Base-by-base conservation (phyloP, 2,329 filamentous ascomycete genomes). In the Aspergillus jensenii region DNA sequence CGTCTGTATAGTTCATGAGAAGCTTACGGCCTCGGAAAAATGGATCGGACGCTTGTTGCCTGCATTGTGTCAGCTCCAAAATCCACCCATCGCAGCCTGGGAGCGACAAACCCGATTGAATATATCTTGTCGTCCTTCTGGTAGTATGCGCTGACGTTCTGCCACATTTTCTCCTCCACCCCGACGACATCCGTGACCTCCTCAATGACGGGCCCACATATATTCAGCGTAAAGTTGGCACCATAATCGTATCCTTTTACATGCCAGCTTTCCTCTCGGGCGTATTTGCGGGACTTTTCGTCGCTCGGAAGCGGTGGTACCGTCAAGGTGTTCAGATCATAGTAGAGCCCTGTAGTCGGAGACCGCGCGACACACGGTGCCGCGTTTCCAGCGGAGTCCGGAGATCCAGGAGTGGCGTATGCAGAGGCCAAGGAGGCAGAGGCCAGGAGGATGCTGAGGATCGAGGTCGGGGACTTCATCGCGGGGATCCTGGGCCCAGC, bases 1-100 rank as follows among this genome's bases (percentile, higher is more conserved):
- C 90, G 65, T 87, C 84, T 0, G 83, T 87, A 73, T 93, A 93
- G 68, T 91, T 89, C 19, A 93, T 77, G 12, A 93, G 84, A 3
- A 93, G 81, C 72, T 91, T 80, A 61, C 78, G 77, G 58, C 80
- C 80, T 19, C 80, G 77, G 61, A 81, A 81, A 57, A 81, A 69
- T 25, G 76, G 76, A 21, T 77, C 67, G 0, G 78, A 73, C 41
- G 78, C 74, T 69, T 78, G 69, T 67, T 81, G 74, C 48, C 79
- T 57, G 25, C 15, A 44, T 17, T 1, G 7, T 41, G 19, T 48
- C 23, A 54, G 52, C 33, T n/a, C 35, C 21, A 44, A 31, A 31
- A 14, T 23, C 37, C 11, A 25, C 9, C 2, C 15, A 21, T 7
- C 14, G 19, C 6, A 17, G 21, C 3, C 9, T 11, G 2, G 6